These are phyloP conservation scores for Axilococcus clingmanii DNA, from an alignment of 139 green algal species.

Conservation along the genomic window DNA sequence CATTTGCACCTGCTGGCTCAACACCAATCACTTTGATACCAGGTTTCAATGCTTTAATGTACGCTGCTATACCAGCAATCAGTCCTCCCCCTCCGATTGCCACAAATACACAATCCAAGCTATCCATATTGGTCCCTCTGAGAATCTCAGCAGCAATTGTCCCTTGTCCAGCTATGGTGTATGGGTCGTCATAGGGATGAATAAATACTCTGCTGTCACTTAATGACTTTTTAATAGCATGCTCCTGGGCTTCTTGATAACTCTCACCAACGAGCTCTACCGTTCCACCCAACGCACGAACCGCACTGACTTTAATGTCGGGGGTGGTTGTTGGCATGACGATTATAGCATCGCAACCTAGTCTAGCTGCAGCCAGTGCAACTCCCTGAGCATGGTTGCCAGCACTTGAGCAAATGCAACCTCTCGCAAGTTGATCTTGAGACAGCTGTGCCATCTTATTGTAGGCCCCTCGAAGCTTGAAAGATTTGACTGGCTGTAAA, in stretches of 20 bases:
- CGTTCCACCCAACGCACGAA: conserved; percentile 69
- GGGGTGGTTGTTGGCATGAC: conserved; percentile 86
- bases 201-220: conserved; percentile 72
- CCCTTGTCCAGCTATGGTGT: conserved; percentile 90
- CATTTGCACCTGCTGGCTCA: conserved; percentile 85
- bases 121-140: conserved; percentile 32
- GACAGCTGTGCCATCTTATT: conserved; percentile 87
- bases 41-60: conserved; percentile 59
- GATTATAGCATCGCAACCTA: conserved; percentile 72
- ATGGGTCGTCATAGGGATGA: conserved; percentile 90
- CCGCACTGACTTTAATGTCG: conserved; percentile 71
- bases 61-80: conserved; percentile 84
- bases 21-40: conserved; percentile 83
- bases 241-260: conserved; percentile 83
- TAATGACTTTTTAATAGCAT: conserved; percentile 18
- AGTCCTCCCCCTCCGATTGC: conserved; percentile 85
- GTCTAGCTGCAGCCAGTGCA: conserved; percentile 57
- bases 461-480: conserved; percentile 91
- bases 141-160: conserved; percentile 92
- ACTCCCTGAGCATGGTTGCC: conserved; percentile 96
- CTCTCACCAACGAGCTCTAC: conserved; percentile 89
- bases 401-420: conserved; percentile 85
- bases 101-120: conserved; percentile 81
- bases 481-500: conserved; percentile 85
- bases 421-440: conserved; percentile 47